Evolutionary conservation across 148 eudicot species (phyloP), one percentile per base, ranked within the genome.

Genomic region (Selenicereus undatus): DNA sequence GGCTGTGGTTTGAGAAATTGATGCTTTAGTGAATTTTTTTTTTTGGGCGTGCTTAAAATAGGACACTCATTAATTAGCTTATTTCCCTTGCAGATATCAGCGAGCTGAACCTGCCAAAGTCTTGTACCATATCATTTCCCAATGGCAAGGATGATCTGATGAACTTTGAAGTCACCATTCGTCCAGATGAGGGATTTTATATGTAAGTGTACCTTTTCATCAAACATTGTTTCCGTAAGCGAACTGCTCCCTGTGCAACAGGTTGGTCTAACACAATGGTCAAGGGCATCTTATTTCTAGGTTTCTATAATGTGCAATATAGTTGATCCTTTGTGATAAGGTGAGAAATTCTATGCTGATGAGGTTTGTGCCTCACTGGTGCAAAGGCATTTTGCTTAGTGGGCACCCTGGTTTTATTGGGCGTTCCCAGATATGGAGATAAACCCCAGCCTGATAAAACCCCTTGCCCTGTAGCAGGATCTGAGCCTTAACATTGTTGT

Each of bases 171-270:
- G 96, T 94, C 60, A 88, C 92, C 20, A 86, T 94, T 62, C 89
- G 88, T 66, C 98, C 96, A 65, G 96, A 94, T 81, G 98, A 94
- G 71, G 98, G 98, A 82, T 94, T 88, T 76, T 94, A 94, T 82
- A 1, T 81, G 98, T 94, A 81, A 89, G 94, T 83, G 74, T 68
- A 72, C 75, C 26, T 13, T 68, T 74, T 51, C 29, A 51, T 77
- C 27, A 45, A n/a, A 29, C 18, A 48, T 18, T 16, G 43, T 51
- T 8, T 70, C 74, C 21, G 11, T 52, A 71, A 26, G n/a, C 45
- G 60, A 70, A 35, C 7, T 73, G 39, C 50, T 7, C 65, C 42
- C 22, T 65, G 20, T 21, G 72, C 72, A 71, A 71, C 73, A 32
- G 9, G 17, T 7, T 32, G n/a, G 43, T 71, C 74, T 36, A 35